Conservation (phyloP, 2,329 filamentous ascomycete species). For the Cercospora sesami region DNA sequence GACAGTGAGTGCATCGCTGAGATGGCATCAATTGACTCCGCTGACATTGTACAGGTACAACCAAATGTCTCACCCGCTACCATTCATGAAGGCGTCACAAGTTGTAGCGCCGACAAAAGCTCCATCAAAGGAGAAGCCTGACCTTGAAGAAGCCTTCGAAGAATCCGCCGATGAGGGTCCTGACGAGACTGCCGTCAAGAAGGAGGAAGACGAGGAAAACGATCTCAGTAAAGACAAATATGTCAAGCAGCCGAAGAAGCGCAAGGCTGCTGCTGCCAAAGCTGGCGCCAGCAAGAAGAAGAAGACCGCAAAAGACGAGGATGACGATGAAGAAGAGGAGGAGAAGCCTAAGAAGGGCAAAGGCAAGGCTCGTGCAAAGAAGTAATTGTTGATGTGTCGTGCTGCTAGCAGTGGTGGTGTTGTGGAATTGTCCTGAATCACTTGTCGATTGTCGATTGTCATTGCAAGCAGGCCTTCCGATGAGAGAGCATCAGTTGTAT, state of each 20-base stretch:
- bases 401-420: background rate
- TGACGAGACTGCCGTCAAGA: slow-evolving; percentile 46
- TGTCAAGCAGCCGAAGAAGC: slow-evolving; percentile 85
- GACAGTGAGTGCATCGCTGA: slow-evolving; percentile 64
- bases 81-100: slow-evolving; percentile 91
- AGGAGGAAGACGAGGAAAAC: slow-evolving; percentile 61
- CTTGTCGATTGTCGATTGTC: background rate
- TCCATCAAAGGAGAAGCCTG: slow-evolving; percentile 73
- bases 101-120: slow-evolving; percentile 70
- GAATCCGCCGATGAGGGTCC: slow-evolving; percentile 72
- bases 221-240: slow-evolving; percentile 95
- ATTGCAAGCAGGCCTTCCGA: background rate
- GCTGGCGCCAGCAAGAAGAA: slow-evolving; percentile 55
- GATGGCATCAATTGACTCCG: background rate
- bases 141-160: slow-evolving; percentile 93
- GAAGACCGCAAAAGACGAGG: slow-evolving; percentile 68
- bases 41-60: slow-evolving; percentile 67
- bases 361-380: slow-evolving; percentile 39
- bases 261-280: slow-evolving; percentile 53
- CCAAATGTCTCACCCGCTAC: slow-evolving; percentile 77
- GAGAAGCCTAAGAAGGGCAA: slow-evolving; percentile 46
- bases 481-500: background rate
- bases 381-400: slow-evolving; percentile 15
- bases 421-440: background rate
- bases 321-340: slow-evolving; percentile 40